Base-by-base conservation (phyloP, 106 monocot genomes). In the Xerophyta viscosa region DNA sequence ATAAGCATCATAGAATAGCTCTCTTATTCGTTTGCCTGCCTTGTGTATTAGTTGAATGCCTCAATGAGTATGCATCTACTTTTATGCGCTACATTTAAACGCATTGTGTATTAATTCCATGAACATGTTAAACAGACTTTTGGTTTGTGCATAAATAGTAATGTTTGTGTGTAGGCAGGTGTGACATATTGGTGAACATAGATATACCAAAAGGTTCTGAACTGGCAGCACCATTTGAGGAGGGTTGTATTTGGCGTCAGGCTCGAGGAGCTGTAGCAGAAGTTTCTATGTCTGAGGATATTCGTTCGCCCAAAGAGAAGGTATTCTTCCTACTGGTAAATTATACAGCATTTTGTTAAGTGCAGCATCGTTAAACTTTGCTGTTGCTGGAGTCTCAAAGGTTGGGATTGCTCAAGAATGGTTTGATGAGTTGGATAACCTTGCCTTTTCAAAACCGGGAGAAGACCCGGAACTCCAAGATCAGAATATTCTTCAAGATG, bases 341-440 rank as follows among this genome's bases (percentile, higher is more conserved):
- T n/a, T n/a, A n/a, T n/a, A n/a, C n/a, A n/a, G n/a, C n/a, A n/a
- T n/a, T 8, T 18, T 60, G 23, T 36, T 24, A 26, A 24, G n/a
- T n/a, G n/a, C n/a, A n/a, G n/a, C n/a, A n/a, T n/a, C n/a, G n/a
- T n/a, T n/a, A n/a, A n/a, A n/a, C n/a, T n/a, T n/a, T n/a, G n/a
- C n/a, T n/a, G n/a, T n/a, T 55, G 27, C 50, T 31, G 26, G 29
- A 8, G 17, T 56, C 27, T 55, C 44, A 24, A 61, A 94, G 94
- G 84, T 94, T 48, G 78, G 94, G 37, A 72, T 84, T 46, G 84
- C 94, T 31, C 94, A 94, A 24, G 77, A 88, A 52, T 94, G 88
- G 88, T 94, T 73, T 27, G 84, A 94, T 66, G 88, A 88, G 62
- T 62, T 88, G 58, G 87, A 93, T 72, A 87, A 87, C 43, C 86